A percentile compares a stretch with the other conserved stretches of the same genome.
Evolutionary conservation across 2,329 filamentous ascomycete species (phyloP).

Genomic region (Aotearoamyces nothofagi): DNA sequence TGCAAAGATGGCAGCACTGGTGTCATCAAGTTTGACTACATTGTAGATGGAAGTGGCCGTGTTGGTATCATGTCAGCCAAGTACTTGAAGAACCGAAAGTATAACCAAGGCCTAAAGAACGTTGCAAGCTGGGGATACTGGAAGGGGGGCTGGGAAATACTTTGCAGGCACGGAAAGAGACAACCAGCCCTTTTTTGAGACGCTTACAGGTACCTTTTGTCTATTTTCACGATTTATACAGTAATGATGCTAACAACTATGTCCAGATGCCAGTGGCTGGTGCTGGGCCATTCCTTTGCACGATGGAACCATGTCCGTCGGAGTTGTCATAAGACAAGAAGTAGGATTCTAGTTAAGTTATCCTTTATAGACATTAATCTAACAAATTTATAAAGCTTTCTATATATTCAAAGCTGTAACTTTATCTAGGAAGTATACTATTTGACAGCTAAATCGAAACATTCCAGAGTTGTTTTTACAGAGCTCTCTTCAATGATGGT

Average conservation of each 20-base stretch:
- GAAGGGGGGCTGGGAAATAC: conserved; percentile 20
- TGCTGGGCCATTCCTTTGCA: conserved; percentile 34
- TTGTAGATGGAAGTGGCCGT: conserved; percentile 33
- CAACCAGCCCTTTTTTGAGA: conserved; percentile 28
- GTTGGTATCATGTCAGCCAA: conserved; percentile 29
- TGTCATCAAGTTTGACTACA: conserved; percentile 27
- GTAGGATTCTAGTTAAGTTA: no score
- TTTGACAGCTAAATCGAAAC: no score
- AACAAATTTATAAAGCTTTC: no score
- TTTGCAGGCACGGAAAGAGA: conserved; percentile 21
- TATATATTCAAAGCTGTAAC: no score
- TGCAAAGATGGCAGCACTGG: conserved; percentile 21
- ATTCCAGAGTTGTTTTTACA: no score
- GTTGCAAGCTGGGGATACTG: conserved; percentile 34
- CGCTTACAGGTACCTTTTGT: conserved; percentile 18
- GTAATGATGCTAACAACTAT: conserved; percentile 5
- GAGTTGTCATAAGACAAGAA: conserved; percentile 26
- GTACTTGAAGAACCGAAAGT: conserved; percentile 30
- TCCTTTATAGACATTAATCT: no score
- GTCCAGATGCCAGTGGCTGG: conserved; percentile 30
- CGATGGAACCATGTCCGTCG: conserved; percentile 27
- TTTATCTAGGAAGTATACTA: no score
- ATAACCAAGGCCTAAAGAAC: conserved; percentile 32
- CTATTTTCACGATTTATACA: conserved; percentile 3
- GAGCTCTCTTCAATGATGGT: no score